These are phyloP conservation scores for Leishmania tarentolae DNA, from an alignment of 208 protist species.

Conservation along the genomic window DNA sequence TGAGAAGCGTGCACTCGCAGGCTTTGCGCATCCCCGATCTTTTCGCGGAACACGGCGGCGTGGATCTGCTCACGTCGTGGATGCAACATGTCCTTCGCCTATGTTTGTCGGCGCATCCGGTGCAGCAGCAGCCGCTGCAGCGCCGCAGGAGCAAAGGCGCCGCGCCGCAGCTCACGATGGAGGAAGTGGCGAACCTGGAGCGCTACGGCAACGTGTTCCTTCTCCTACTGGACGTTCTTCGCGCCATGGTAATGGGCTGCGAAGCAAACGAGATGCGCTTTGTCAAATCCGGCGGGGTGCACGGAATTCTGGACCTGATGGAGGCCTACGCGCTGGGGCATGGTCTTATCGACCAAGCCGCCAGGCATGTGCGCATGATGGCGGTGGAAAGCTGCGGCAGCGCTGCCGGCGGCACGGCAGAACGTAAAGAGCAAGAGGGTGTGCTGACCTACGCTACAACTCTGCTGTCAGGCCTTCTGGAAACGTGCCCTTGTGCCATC, in stretches of 20 bases:
- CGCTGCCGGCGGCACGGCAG: background rate
- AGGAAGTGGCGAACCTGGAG: constrained; percentile 14
- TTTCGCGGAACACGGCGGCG: constrained; percentile 27
- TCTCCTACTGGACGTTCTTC: constrained; percentile 29
- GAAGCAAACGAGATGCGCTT: constrained; percentile 25
- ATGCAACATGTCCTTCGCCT: constrained; percentile 25
- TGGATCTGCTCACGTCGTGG: constrained; percentile 26
- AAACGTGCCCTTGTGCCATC: constrained; percentile 43
- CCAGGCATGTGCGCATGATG: constrained; percentile 16
- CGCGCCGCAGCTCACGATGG: background rate
- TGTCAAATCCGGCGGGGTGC: constrained; percentile 33
- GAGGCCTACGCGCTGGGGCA: constrained; percentile 31
- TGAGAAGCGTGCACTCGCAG: constrained; percentile 17
- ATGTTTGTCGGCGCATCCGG: constrained; percentile 5
- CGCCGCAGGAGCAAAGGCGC: background rate
- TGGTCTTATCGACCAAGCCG: constrained; percentile 23
- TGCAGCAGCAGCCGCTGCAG: background rate
- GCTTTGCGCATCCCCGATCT: constrained; percentile 26
- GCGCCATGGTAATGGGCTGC: constrained; percentile 32
- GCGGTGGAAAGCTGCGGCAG: background rate
- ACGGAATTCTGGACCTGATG: constrained; percentile 51
- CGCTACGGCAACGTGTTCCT: constrained; percentile 16
- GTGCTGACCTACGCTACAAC: constrained; percentile 51
- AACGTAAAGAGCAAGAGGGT: constrained; percentile 15
- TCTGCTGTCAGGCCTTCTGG: constrained; percentile 66